Percentiles rank a stretch among this genome's conserved stretches.
These are phyloP conservation scores for Amaranthus cruentus DNA, from an alignment of 148 eudicot genomes.

Conservation along the genomic window DNA sequence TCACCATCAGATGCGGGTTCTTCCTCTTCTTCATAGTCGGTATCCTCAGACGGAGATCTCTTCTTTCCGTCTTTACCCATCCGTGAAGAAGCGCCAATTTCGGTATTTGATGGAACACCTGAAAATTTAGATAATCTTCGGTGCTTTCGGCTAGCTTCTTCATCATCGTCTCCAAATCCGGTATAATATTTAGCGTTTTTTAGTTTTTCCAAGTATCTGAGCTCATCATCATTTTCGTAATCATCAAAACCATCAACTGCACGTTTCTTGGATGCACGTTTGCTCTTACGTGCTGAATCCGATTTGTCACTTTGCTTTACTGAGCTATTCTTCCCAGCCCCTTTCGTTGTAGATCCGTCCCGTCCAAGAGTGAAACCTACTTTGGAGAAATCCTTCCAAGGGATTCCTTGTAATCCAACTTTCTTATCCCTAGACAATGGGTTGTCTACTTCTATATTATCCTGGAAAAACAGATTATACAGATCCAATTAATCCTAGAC, in stretches of 20 bases:
- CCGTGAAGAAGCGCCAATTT: conserved; percentile 30
- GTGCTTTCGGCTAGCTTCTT: conserved; percentile 51
- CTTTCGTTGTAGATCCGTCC: conserved; percentile 46
- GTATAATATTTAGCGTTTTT: conserved; percentile 47
- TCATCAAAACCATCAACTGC: conserved; percentile 60
- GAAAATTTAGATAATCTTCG: conserved; percentile 28
- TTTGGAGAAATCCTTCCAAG: conserved; percentile 78
- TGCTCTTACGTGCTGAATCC: conserved; percentile 65
- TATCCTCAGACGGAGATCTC: conserved; percentile 53
- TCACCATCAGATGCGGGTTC: conserved; percentile 53
- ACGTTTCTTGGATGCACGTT: conserved; percentile 69
- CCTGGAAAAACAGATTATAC: conserved; percentile 35
- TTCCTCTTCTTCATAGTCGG: conserved; percentile 69
- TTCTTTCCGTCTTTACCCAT: conserved; percentile 45
- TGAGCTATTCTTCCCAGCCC: conserved; percentile 28
- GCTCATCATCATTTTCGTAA: conserved; percentile 84
- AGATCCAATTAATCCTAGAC: conserved; percentile 13
- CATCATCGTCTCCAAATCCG: conserved; percentile 43
- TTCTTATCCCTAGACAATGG: conserved; percentile 42
- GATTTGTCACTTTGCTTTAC: conserved; percentile 53
- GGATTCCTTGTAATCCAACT: conserved; percentile 56
- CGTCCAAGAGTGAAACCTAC: conserved; percentile 52
- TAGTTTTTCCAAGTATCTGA: conserved; percentile 81
- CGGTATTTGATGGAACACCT: conserved; percentile 28
- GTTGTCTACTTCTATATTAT: conserved; percentile 41